phyloP scores from a whole-genome alignment of 139 green algal genomes.

The Volvox africanus region DNA sequence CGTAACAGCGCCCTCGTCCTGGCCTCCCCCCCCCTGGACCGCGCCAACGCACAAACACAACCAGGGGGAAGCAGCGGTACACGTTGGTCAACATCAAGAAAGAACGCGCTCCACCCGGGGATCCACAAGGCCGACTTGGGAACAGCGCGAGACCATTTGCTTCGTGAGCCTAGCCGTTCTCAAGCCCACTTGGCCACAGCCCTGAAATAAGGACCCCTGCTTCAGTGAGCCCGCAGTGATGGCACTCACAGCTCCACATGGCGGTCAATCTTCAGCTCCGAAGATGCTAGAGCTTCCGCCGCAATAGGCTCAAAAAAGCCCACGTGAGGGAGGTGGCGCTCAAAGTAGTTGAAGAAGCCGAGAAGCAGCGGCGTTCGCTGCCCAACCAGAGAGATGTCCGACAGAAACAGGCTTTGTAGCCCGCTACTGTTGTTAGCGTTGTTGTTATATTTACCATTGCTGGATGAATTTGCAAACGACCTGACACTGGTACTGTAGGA shows the following conservation, averaged over 20 bases:
- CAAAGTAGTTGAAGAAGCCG: conserved; percentile 37
- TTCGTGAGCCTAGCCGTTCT: too few species aligned
- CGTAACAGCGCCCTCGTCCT: too few species aligned
- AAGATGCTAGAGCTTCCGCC: background rate
- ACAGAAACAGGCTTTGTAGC: background rate
- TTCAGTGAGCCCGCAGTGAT: background rate
- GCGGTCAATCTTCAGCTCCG: conserved; percentile 28
- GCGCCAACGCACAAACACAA: too few species aligned
- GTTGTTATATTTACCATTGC: background rate
- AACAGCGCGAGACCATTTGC: too few species aligned
- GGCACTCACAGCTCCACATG: conserved; percentile 38
- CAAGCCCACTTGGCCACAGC: too few species aligned
- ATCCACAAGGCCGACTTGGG: too few species aligned
- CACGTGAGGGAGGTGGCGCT: conserved; percentile 16
- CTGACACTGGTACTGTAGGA: background rate
- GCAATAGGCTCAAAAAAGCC: conserved; percentile 24
- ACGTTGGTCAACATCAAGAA: too few species aligned
- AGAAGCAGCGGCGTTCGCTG: background rate
- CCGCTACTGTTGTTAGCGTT: background rate
- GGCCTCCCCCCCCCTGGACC: too few species aligned
- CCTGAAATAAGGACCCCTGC: background rate
- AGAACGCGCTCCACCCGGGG: too few species aligned
- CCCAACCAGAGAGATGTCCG: conserved; percentile 1
- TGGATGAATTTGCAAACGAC: background rate
- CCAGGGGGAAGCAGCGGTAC: too few species aligned